Conservation (phyloP, 139 green algal genomes). For the Astrephomene gubernaculifera region DNA sequence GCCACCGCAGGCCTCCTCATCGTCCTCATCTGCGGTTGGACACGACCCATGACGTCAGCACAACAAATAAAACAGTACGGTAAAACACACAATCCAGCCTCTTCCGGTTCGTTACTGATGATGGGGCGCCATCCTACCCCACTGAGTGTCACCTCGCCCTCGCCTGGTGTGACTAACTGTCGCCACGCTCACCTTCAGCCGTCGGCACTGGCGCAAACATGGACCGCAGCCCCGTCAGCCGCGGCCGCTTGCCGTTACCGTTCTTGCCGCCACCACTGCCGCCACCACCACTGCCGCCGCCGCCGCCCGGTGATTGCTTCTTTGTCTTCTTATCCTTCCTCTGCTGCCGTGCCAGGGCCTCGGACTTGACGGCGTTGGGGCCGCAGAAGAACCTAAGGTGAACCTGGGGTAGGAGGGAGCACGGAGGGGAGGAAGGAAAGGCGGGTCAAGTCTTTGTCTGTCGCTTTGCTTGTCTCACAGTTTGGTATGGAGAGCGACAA, state of each 20-base stretch:
- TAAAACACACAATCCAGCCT: too few species aligned
- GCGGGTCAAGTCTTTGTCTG: too few species aligned
- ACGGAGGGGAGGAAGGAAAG: neutral
- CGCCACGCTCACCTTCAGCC: too few species aligned
- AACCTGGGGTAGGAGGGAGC: constrained; percentile 24
- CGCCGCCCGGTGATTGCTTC: neutral
- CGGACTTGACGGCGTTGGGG: constrained; percentile 85
- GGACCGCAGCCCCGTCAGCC: neutral
- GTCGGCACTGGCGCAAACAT: constrained; percentile 8
- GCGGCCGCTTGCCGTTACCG: constrained; percentile 13
- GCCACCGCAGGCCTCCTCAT: neutral
- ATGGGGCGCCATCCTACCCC: neutral
- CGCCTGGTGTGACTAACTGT: neutral
- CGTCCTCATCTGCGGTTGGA: neutral
- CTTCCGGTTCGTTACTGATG: too few species aligned
- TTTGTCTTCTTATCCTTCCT: constrained; percentile 75
- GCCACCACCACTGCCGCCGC: neutral
- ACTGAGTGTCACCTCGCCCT: neutral
- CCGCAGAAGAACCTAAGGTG: constrained; percentile 94
- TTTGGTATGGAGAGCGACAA: too few species aligned
- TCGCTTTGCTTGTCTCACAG: too few species aligned
- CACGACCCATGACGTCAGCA: too few species aligned
- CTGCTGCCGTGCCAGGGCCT: constrained; percentile 82
- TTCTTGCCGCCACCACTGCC: neutral
- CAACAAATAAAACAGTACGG: too few species aligned